Evolutionary conservation across 257 asterid species (phyloP), one percentile per base, ranked within the genome.

Genomic region (Plantago ovata): DNA sequence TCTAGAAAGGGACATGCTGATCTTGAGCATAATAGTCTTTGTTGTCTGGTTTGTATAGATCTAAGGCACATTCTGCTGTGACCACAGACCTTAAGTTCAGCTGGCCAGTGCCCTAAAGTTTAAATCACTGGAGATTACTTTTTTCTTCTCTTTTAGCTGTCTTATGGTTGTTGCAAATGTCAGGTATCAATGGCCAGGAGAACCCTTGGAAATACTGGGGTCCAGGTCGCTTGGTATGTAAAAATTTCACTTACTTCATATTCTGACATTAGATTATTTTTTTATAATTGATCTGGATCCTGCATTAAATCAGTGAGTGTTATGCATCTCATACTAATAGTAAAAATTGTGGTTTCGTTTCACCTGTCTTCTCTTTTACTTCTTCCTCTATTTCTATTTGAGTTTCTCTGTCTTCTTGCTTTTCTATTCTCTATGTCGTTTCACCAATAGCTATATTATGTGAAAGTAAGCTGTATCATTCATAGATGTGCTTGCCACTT

Each of bases 101-200:
- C 3, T 48, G 24, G 36, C 15, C 55, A 21, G 15, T 49, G 18
- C 41, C 10, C n/a, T 45, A 46, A 61, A 44, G 54, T 54, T 56
- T 36, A 40, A 53, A 36, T 23, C 22, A 11, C 1, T 40, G 61
- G 47, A 46, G 43, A 32, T 16, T 36, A 4, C 28, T 23, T 59
- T 52, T 40, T 40, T 56, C 57, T 54, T 24, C 42, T 53, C 42
- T 14, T 42, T 53, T 24, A 50, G 33, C 40, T 46, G 53, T 72
- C 36, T 28, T 28, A 28, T 28, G 58, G n/a, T 36, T 62, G 64
- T 59, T 48, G 57, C 50, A 49, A 44, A 48, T 64, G 70, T 63
- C 85, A 90, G 97, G 97, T 86, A 62, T 90, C 97, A 18, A 90
- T 90, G 95, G 85, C 86, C 73, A 75, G 33, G 93, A 84, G 95